Evolutionary conservation across 2,329 filamentous ascomycete species (phyloP).

Genomic region (Aspergillus fumigatiaffinis): DNA sequence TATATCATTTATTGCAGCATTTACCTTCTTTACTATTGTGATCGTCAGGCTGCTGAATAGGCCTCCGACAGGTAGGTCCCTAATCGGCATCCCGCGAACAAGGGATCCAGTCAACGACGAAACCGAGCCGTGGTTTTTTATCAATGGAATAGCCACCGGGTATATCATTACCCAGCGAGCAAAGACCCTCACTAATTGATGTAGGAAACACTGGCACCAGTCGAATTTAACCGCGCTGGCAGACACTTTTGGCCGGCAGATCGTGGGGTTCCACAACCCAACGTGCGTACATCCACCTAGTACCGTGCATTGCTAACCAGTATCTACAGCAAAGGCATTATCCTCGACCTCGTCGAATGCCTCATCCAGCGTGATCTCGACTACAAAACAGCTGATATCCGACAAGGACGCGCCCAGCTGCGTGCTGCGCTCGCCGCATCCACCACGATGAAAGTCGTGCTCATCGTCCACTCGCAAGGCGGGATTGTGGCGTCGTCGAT

Average conservation of each 20-base stretch:
- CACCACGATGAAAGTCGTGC: not conserved
- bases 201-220: constrained; percentile 1
- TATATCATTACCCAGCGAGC: not conserved
- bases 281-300: not conserved
- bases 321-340: not conserved
- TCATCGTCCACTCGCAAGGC: constrained; percentile 5
- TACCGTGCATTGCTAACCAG: not conserved
- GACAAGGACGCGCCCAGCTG: constrained; percentile 1
- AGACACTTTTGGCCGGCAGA: constrained; percentile 1
- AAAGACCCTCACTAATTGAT: not conserved
- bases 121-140: constrained; percentile 4
- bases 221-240: constrained; percentile 1
- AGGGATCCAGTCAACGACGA: not conserved
- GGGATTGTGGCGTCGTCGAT: constrained; percentile 1
- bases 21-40: not conserved
- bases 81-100: not conserved
- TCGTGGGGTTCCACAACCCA: constrained; percentile 5
- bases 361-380: constrained; percentile 6
- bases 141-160: constrained; percentile 4
- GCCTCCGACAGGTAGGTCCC: not conserved
- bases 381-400: constrained; percentile 3
- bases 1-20: not conserved
- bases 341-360: constrained; percentile 3
- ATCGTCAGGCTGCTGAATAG: not conserved
- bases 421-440: not conserved